Evolutionary conservation across 345 rosid species (phyloP).

Genomic region (Schrenkiella parvula): DNA sequence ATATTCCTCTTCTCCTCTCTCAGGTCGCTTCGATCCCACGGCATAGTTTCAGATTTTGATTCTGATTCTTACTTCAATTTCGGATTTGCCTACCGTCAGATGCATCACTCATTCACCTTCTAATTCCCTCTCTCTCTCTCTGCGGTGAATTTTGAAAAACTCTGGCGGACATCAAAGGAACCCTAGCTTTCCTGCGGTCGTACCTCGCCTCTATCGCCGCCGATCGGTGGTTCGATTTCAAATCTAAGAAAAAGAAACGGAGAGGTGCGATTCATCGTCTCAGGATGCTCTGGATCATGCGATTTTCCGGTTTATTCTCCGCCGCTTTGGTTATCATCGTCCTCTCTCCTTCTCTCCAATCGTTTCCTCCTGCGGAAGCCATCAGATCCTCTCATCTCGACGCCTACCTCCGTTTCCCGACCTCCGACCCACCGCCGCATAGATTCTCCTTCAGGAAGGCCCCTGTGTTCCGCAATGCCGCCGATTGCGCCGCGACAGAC

Average conservation of each 20-base stretch:
- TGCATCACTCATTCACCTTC: slow-evolving; percentile 7
- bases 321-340: slow-evolving; percentile 67
- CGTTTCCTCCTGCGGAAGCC: slow-evolving; percentile 93
- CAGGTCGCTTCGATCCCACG: slow-evolving; percentile 37
- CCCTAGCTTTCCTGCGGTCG: slow-evolving; percentile 40
- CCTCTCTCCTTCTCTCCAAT: slow-evolving; percentile 78
- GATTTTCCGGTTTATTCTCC: slow-evolving; percentile 71
- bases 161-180: slow-evolving; percentile 57
- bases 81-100: not conserved
- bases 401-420: slow-evolving; percentile 38
- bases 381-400: slow-evolving; percentile 70
- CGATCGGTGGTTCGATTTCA: slow-evolving; percentile 44
- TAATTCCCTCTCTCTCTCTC: not conserved
- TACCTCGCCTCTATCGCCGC: slow-evolving; percentile 35
- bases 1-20: slow-evolving; percentile 29
- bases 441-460: slow-evolving; percentile 66
- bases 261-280: slow-evolving; percentile 31
- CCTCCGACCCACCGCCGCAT: slow-evolving; percentile 19
- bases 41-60: not conserved
- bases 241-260: slow-evolving; percentile 38
- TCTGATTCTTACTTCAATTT: not conserved
- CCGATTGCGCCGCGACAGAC: slow-evolving; percentile 55
- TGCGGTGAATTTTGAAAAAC: not conserved
- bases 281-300: slow-evolving; percentile 72
- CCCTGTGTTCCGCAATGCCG: slow-evolving; percentile 71